Base-by-base conservation (phyloP, 768 basidiomycete species). In the Naganishia randhawae region DNA sequence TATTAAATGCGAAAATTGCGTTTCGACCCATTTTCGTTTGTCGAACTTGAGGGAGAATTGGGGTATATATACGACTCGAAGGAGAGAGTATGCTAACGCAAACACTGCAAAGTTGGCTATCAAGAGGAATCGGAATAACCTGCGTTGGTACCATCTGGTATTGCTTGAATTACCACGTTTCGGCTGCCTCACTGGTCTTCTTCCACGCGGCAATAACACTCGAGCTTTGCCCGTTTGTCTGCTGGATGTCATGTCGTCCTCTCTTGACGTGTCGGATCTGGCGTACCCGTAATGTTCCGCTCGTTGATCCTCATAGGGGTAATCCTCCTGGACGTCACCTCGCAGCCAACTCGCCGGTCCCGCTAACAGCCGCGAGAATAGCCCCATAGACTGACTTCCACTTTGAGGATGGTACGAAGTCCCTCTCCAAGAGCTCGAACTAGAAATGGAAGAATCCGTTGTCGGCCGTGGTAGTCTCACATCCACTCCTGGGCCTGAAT, bases 31-130 rank as follows among this genome's bases (percentile, higher is more conserved):
- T 25, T 13, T 25, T 11, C 57, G 57, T 42, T 61, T 61, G 16
- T 61, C 57, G 22, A 61, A 61, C 29, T 61, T 61, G 3, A 61
- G 57, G 13, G 57, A 39, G 22, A 61, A 61, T 19, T 61, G 57
- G 33, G 57, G 57, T 10, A 61, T 61, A 14, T 39, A 61, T 35
- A 41, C 27, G n/a, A 61, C 37, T 9, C 22, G 10, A 39, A 61
- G 57, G 19, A 61, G 57, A 25, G 27, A 61, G 33, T 61, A 61
- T 13, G 31, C 57, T 9, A 61, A 1, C 41, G 35, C 57, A 22
- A 41, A 29, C 19, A 61, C 22, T 16, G 57, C 22, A 35, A 35
- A 39, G 16, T 37, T 22, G 37, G 37, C 37, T n/a, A 61, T 41
- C 7, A 41, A 8, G 37, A 61, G 37, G 33, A 37, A 61, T 17